phyloP scores from a whole-genome alignment of 2,329 filamentous ascomycete species.

The Fusarium tjaetaba region DNA sequence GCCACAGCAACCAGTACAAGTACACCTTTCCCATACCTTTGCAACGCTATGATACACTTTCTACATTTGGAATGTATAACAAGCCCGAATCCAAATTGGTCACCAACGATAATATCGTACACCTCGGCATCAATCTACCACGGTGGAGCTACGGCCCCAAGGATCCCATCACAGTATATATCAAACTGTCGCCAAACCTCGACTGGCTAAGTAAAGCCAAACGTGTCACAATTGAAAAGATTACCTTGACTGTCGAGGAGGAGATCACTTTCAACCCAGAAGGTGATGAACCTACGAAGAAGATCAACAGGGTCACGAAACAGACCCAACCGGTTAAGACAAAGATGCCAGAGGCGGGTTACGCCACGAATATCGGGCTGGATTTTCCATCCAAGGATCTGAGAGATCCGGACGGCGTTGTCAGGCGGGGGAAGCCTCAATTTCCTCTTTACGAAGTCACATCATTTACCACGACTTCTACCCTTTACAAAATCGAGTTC shows the following conservation, averaged over 20 bases:
- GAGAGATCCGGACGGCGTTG: constrained; percentile 85
- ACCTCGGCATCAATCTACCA: constrained; percentile 89
- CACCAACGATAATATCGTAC: constrained; percentile 90
- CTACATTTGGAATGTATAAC: constrained; percentile 99
- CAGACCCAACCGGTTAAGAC: constrained; percentile 83
- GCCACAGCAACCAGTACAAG: constrained; percentile 85
- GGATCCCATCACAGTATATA: constrained; percentile 95
- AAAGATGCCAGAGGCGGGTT: constrained; percentile 89
- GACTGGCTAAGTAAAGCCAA: constrained; percentile 92
- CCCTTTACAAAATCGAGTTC: constrained; percentile 98
- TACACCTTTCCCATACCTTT: constrained; percentile 92
- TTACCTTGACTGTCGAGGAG: constrained; percentile 93
- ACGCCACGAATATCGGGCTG: constrained; percentile 90
- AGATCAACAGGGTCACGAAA: constrained; percentile 86
- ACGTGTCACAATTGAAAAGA: constrained; percentile 92
- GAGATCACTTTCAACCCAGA: constrained; percentile 99
- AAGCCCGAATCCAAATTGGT: constrained; percentile 88
- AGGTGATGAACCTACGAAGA: constrained; percentile 92
- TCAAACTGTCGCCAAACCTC: constrained; percentile 90
- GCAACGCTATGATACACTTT: constrained; percentile 93
- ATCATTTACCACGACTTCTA: constrained; percentile 93
- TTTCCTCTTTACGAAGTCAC: constrained; percentile 90
- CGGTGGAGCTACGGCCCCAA: constrained; percentile 96
- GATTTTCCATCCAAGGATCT: constrained; percentile 92
- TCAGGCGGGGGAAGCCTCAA: constrained; percentile 83